Conservation (phyloP, 2,329 filamentous ascomycete genomes). For the Trichophyton mentagrophytes region DNA sequence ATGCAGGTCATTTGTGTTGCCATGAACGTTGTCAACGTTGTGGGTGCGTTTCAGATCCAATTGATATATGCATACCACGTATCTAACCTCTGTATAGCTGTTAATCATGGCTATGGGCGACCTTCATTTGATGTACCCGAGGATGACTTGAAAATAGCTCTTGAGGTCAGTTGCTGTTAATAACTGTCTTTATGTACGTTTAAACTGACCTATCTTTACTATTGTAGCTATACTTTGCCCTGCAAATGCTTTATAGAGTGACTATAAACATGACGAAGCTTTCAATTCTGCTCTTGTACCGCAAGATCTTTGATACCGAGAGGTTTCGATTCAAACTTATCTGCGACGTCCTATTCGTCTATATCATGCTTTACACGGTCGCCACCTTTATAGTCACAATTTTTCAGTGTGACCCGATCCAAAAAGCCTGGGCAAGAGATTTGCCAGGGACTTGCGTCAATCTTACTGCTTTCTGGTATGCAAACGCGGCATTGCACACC, state of each 20-base stretch:
- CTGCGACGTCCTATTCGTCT: constrained; percentile 31
- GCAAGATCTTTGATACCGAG: constrained; percentile 38
- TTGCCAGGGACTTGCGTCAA: constrained; percentile 33
- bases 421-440: constrained; percentile 35
- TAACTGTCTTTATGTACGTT: background rate
- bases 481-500: constrained; percentile 33
- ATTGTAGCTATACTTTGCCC: constrained; percentile 37
- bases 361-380: constrained; percentile 37
- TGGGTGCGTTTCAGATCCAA: constrained; percentile 11
- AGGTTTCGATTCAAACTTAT: constrained; percentile 39
- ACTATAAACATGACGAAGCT: constrained; percentile 43
- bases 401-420: constrained; percentile 40
- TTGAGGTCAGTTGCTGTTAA: constrained; percentile 15
- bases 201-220: background rate
- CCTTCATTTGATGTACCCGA: constrained; percentile 12
- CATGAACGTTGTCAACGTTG: constrained; percentile 18
- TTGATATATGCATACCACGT: background rate
- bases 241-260: constrained; percentile 44
- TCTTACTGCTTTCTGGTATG: constrained; percentile 38
- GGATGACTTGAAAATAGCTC: constrained; percentile 16
- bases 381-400: constrained; percentile 37
- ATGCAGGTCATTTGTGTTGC: constrained; percentile 16
- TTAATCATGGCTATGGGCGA: constrained; percentile 22
- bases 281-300: constrained; percentile 43
- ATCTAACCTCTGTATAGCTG: constrained; percentile 10